A percentile compares a stretch with the other conserved stretches of the same genome.
Conservation (phyloP, 371 early-diverging fungal genomes). For the Mucor circinelloides region DNA sequence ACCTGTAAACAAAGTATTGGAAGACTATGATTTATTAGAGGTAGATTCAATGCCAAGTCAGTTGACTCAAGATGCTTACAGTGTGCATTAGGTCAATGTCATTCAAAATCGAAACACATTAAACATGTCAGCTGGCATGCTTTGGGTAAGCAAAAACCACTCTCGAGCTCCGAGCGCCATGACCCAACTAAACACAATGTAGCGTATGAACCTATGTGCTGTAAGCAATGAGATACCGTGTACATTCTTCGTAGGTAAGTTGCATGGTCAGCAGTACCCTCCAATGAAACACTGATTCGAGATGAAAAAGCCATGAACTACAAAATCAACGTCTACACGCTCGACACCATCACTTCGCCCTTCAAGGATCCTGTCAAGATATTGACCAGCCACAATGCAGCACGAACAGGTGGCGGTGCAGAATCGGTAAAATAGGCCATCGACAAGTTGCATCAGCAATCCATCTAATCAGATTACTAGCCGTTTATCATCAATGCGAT, state of each 20-base stretch:
- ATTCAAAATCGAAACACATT: slow-evolving; percentile 18
- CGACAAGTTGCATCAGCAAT: neutral
- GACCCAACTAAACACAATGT: neutral
- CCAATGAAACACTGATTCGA: neutral
- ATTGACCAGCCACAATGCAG: slow-evolving; percentile 17
- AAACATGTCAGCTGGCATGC: slow-evolving; percentile 13
- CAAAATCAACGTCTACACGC: slow-evolving; percentile 27
- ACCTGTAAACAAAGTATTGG: slow-evolving; percentile 23
- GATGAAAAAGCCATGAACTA: slow-evolving; percentile 32
- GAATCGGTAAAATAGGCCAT: slow-evolving; percentile 33
- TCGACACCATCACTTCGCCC: slow-evolving; percentile 21
- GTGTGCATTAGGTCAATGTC: slow-evolving; percentile 11
- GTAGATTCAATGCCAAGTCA: neutral
- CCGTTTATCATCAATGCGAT: slow-evolving; percentile 61
- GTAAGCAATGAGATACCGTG: slow-evolving; percentile 39
- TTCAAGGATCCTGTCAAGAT: slow-evolving; percentile 22
- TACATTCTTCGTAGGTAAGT: slow-evolving; percentile 44
- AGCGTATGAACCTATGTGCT: slow-evolving; percentile 53
- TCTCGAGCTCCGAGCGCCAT: neutral
- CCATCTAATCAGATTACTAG: neutral
- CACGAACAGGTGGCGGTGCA: slow-evolving; percentile 7
- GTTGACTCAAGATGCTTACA: neutral
- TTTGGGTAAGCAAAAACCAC: slow-evolving; percentile 22
- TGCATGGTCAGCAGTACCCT: neutral
- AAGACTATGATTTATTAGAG: slow-evolving; percentile 27